These are phyloP conservation scores for Ploettnerulaceae sp. DNA, from an alignment of 2,329 filamentous ascomycete genomes.

Conservation along the genomic window DNA sequence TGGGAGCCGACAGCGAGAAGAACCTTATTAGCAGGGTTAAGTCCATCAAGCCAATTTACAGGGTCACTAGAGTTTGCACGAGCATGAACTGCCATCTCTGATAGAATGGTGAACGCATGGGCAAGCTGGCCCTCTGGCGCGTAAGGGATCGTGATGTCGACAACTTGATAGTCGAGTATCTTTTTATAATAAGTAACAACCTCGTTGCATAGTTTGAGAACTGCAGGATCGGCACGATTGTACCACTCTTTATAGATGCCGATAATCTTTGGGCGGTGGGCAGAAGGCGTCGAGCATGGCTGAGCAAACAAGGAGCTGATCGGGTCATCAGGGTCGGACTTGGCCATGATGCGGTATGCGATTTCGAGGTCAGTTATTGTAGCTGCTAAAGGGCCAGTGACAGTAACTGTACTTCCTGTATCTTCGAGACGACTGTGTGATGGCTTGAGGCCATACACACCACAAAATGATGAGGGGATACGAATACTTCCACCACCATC, in stretches of 20 bases:
- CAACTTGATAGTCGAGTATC: conserved; percentile 44
- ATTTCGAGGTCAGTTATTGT: conserved; percentile 74
- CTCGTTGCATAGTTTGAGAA: conserved; percentile 56
- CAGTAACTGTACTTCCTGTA: conserved; percentile 50
- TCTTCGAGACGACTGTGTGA: conserved; percentile 64
- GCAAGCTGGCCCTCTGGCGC: conserved; percentile 69
- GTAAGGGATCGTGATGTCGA: conserved; percentile 62
- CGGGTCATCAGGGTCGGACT: conserved; percentile 60
- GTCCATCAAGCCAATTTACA: conserved; percentile 44
- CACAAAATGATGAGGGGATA: conserved; percentile 32
- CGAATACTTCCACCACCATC: conserved; percentile 71
- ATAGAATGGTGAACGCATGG: conserved; percentile 72
- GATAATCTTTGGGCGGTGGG: conserved; percentile 49
- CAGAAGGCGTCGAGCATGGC: conserved; percentile 42
- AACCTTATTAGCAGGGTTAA: conserved; percentile 65
- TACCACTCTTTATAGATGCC: conserved; percentile 69
- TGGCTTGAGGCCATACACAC: conserved; percentile 73
- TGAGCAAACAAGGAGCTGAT: conserved; percentile 59
- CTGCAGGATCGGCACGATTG: conserved; percentile 58
- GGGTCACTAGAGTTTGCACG: conserved; percentile 25
- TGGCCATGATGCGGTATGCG: conserved; percentile 74
- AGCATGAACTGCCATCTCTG: conserved; percentile 56
- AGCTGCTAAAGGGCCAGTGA: conserved; percentile 70
- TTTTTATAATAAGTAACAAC: conserved; percentile 55
- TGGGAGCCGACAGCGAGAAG: conserved; percentile 60